A percentile compares a stretch with the other conserved stretches of the same genome.
These are phyloP conservation scores for Pseudogymnoascus sp. DNA, from an alignment of 2,329 filamentous ascomycete species.

Conservation along the genomic window DNA sequence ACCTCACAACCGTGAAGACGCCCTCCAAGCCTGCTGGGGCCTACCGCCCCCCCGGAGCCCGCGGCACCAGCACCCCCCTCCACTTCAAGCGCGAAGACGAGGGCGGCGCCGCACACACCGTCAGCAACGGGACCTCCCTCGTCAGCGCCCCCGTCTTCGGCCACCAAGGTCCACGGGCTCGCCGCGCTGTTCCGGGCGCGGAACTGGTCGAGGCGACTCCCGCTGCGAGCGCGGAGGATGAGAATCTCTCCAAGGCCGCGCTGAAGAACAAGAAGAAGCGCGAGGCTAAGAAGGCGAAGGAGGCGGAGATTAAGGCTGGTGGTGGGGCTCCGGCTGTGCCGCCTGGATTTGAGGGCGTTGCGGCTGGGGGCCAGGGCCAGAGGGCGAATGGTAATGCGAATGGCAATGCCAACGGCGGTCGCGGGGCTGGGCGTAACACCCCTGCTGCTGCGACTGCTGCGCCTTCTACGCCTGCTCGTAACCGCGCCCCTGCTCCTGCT, in stretches of 20 bases:
- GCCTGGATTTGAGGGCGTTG: slow-evolving; percentile 40
- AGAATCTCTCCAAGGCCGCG: slow-evolving; percentile 73
- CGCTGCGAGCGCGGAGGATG: slow-evolving; percentile 57
- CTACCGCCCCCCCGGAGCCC: slow-evolving; percentile 89
- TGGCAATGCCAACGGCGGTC: slow-evolving; percentile 25
- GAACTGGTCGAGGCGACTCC: slow-evolving; percentile 64
- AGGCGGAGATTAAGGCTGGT: slow-evolving; percentile 57
- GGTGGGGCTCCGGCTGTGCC: slow-evolving; percentile 30
- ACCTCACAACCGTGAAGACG: slow-evolving; percentile 81
- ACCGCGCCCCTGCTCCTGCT: slow-evolving; percentile 26
- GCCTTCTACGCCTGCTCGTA: slow-evolving; percentile 20
- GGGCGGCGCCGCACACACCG: slow-evolving; percentile 79
- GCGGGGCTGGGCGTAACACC: not conserved
- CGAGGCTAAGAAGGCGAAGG: slow-evolving; percentile 84
- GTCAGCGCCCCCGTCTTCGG: slow-evolving; percentile 71
- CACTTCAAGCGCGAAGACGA: slow-evolving; percentile 98
- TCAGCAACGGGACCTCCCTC: slow-evolving; percentile 69
- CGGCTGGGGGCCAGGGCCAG: slow-evolving; percentile 38
- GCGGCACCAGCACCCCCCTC: slow-evolving; percentile 79
- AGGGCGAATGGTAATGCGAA: slow-evolving; percentile 29
- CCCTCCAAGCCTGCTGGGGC: slow-evolving; percentile 96
- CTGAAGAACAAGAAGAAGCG: slow-evolving; percentile 99
- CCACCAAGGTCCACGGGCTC: slow-evolving; percentile 47
- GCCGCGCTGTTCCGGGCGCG: slow-evolving; percentile 80
- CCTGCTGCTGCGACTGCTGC: slow-evolving; percentile 12